Conservation (phyloP, 1,139 yeast genomes). For the Groenewaldozyma auringiensis region DNA sequence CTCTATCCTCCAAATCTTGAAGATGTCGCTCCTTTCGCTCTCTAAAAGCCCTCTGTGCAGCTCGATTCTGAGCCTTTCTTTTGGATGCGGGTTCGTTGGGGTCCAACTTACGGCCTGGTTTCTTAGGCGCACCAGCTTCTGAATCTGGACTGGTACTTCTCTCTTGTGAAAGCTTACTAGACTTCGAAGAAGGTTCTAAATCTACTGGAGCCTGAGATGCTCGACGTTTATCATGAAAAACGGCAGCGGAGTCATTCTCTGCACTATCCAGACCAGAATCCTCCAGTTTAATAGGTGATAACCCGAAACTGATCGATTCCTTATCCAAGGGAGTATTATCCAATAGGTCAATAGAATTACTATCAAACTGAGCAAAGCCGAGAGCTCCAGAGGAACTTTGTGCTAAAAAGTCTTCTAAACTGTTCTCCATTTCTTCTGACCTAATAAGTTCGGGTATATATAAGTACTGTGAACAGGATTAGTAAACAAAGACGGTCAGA, state of each 20-base stretch:
- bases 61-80: constrained; percentile 93
- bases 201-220: background rate
- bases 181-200: background rate
- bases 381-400: background rate
- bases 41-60: constrained; percentile 94
- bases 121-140: constrained; percentile 15
- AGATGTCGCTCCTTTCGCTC: constrained; percentile 86
- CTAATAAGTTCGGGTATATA: background rate
- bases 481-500: too few species aligned
- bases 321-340: background rate
- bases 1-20: constrained; percentile 79
- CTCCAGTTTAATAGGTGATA: background rate
- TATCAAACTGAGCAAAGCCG: background rate
- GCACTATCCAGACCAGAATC: background rate
- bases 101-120: constrained; percentile 67
- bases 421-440: background rate
- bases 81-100: constrained; percentile 75
- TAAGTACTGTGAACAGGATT: too few species aligned
- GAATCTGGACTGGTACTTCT: background rate
- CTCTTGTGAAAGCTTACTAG: background rate
- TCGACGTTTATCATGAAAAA: constrained; percentile 6
- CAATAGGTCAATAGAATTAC: background rate
- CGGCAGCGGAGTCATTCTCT: background rate
- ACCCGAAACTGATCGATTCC: background rate
- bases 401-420: background rate